A percentile compares a stretch with the other conserved stretches of the same genome.
Evolutionary conservation across 2,329 filamentous ascomycete genomes (phyloP).

Genomic region (Diaporthe velutina): DNA sequence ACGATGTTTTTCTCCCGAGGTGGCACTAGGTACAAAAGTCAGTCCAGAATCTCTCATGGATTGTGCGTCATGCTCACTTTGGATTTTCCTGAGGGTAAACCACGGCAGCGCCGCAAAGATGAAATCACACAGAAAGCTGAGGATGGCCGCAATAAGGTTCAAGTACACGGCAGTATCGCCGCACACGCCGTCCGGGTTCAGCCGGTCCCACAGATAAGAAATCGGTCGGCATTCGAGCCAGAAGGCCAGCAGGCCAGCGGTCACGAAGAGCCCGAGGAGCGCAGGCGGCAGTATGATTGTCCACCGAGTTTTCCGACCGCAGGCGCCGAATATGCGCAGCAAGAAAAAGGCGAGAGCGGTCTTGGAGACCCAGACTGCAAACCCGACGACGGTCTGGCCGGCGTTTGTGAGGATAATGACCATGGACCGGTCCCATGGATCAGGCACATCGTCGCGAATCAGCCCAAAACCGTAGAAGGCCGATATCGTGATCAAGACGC

Average conservation of each 20-base stretch:
- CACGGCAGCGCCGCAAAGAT: conserved; percentile 26
- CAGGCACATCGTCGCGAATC: conserved; percentile 26
- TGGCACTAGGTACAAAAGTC: not conserved
- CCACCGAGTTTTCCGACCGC: conserved; percentile 18
- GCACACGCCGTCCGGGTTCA: conserved; percentile 26
- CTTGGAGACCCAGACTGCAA: conserved; percentile 25
- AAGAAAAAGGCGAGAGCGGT: conserved; percentile 20
- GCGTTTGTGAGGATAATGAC: conserved; percentile 30
- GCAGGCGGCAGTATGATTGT: conserved; percentile 18
- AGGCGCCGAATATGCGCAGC: conserved; percentile 22
- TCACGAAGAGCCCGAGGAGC: conserved; percentile 14
- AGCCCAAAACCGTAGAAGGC: conserved; percentile 21
- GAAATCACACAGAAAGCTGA: conserved; percentile 33
- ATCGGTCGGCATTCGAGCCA: conserved; percentile 30
- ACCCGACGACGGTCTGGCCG: conserved; percentile 26
- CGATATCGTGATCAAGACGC: conserved; percentile 21
- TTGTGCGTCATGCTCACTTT: not conserved
- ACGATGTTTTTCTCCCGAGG: conserved; percentile 17
- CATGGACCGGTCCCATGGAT: conserved; percentile 30
- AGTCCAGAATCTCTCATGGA: not conserved
- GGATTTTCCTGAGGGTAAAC: conserved; percentile 4
- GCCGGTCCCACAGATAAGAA: conserved; percentile 16
- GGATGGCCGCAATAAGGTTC: conserved; percentile 5
- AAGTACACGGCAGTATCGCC: conserved; percentile 21
- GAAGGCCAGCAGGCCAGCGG: conserved; percentile 4